Evolutionary conservation across 495 filamentous ascomycete species (phyloP).

Genomic region (Darksidea phi): DNA sequence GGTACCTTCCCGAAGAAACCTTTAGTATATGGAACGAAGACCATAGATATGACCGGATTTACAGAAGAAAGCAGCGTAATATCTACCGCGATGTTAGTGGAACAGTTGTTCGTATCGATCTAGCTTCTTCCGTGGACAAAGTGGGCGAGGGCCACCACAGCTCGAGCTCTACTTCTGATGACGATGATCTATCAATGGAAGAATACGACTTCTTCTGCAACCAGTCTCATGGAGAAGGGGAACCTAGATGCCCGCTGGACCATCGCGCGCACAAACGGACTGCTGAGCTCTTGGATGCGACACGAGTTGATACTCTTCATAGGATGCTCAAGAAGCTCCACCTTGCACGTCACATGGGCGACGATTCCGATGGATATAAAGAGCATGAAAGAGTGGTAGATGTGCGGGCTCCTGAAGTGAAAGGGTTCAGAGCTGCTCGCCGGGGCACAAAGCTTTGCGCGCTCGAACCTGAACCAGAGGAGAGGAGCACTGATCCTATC

Average conservation of each 20-base stretch:
- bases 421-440: neutral
- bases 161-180: neutral
- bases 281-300: neutral
- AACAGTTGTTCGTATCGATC: neutral
- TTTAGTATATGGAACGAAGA: neutral
- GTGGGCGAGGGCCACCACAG: neutral
- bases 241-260: neutral
- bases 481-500: slow-evolving; percentile 4
- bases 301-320: neutral
- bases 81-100: neutral
- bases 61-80: neutral
- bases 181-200: neutral
- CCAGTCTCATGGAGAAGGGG: neutral
- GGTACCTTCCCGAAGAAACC: neutral
- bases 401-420: neutral
- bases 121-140: too few species aligned
- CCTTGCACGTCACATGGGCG: neutral
- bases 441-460: neutral
- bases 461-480: slow-evolving; percentile 4
- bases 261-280: neutral
- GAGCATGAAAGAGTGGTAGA: neutral
- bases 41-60: neutral
- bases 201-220: neutral
- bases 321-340: slow-evolving; percentile 14
- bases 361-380: neutral